phyloP scores from a whole-genome alignment of 1,284 basidiomycete genomes.

The Naganishia cerealis region DNA sequence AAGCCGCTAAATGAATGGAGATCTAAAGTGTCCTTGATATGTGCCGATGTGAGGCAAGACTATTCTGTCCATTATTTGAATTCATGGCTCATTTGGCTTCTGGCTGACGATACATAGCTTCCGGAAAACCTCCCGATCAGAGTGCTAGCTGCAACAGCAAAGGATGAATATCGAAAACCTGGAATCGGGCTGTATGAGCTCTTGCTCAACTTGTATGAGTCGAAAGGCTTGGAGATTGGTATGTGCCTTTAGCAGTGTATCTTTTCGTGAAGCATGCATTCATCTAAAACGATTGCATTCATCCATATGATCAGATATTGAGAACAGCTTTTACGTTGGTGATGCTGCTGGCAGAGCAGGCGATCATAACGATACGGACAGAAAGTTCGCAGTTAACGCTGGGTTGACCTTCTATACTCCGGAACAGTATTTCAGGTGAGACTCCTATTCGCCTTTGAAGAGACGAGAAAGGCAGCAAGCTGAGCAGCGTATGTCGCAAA shows the following conservation, averaged over 20 bases:
- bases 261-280: constrained; percentile 19
- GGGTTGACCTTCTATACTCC: constrained; percentile 71
- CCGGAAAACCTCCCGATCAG: constrained; percentile 69
- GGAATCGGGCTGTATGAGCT: constrained; percentile 83
- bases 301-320: constrained; percentile 60
- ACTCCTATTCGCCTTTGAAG: not conserved
- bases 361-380: constrained; percentile 77
- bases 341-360: constrained; percentile 77
- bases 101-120: constrained; percentile 57
- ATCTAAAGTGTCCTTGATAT: constrained; percentile 69
- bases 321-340: constrained; percentile 74
- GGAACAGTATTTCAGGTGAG: constrained; percentile 50
- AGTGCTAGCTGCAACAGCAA: constrained; percentile 72
- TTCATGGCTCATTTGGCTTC: not conserved
- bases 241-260: constrained; percentile 35
- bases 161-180: constrained; percentile 81
- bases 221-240: constrained; percentile 68
- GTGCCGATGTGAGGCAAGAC: constrained; percentile 62
- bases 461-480: not conserved
- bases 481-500: constrained; percentile 2
- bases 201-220: constrained; percentile 63
- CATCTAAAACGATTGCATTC: not conserved
- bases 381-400: constrained; percentile 79
- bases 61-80: not conserved
- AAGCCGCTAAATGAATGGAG: constrained; percentile 64